Base-by-base conservation (phyloP, 495 filamentous ascomycete species). In the Neurospora sp. region DNA sequence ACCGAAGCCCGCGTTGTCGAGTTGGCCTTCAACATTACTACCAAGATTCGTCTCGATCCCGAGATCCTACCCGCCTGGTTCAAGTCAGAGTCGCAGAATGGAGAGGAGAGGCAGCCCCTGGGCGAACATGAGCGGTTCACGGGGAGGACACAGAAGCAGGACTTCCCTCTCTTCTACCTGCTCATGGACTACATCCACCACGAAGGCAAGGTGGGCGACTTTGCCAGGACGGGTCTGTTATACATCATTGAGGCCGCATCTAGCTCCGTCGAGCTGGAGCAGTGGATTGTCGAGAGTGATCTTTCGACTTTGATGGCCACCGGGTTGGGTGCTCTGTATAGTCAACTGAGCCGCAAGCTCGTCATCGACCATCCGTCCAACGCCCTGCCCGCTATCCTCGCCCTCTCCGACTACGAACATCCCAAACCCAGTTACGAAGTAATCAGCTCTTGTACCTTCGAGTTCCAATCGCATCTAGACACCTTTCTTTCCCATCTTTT, bases 281-380 rank as follows among this genome's bases (percentile, higher is more conserved):
- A 92, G 77, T 99, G 96, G 96, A 90, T 99, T 69, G 93, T 98
- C 69, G 93, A 97, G 78, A 98, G 95, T 80, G 96, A 99, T 80
- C 86, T 99, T 46, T 94, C 96, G 2, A 98, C 96, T 0, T 81
- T 98, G 72, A 98, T 99, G 96, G 96, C 96, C 16, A 97, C 93
- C 11, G 96, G 96, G 9, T 82, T 99, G 39, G 96, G 96, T 39
- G 96, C 96, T 69, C 84, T 98, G 70, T 99, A 99, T 82, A 98
- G 96, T 78, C 96, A 98, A 79, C 86, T 99, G 72, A 97, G 94
- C 83, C 91, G 88, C 83, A 86, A 90, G 76, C 84, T 90, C 70
- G 87, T 90, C 46, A 88, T 90, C 72, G 87, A 89, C 72, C 86
- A 90, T 78, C 84, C 86, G 11, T 75, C 84, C 11, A 88, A 90